Conservation (phyloP, 768 basidiomycete species). For the Pilatotrama ljubarskyi region DNA sequence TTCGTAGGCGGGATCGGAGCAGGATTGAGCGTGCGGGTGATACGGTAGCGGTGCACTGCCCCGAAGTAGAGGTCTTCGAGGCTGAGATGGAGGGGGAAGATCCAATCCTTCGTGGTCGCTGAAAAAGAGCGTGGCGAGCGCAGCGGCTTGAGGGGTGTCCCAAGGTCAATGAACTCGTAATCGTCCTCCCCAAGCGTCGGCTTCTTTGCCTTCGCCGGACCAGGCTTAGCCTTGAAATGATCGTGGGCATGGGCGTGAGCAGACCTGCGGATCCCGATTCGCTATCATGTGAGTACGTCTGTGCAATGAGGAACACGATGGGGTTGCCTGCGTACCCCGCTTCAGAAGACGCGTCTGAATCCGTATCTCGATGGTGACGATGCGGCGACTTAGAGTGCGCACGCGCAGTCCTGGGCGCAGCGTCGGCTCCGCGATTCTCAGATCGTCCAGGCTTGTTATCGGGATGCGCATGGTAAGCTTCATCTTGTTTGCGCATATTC, state of each 20-base stretch:
- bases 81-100: slow-evolving; percentile 60
- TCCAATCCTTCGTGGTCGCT: slow-evolving; percentile 53
- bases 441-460: slow-evolving; percentile 5
- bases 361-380: slow-evolving; percentile 12
- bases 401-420: slow-evolving; percentile 13
- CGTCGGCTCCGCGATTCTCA: slow-evolving; percentile 1
- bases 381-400: slow-evolving; percentile 6
- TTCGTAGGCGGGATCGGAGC: slow-evolving; percentile 27
- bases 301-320: background rate
- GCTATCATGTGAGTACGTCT: background rate
- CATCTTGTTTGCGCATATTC: background rate
- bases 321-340: slow-evolving; percentile 8
- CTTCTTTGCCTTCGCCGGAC: slow-evolving; percentile 15
- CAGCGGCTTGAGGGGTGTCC: slow-evolving; percentile 19
- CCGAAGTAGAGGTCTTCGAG: slow-evolving; percentile 65
- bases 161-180: slow-evolving; percentile 30
- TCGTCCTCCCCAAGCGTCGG: slow-evolving; percentile 26
- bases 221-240: slow-evolving; percentile 1
- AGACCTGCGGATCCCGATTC: slow-evolving; percentile 4
- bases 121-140: slow-evolving; percentile 16
- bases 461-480: background rate
- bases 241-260: slow-evolving; percentile 9
- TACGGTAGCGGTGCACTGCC: slow-evolving; percentile 54
- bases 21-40: slow-evolving; percentile 52
- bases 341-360: slow-evolving; percentile 16